phyloP scores from a whole-genome alignment of 1,284 basidiomycete genomes.

The Marasmius fiardii region DNA sequence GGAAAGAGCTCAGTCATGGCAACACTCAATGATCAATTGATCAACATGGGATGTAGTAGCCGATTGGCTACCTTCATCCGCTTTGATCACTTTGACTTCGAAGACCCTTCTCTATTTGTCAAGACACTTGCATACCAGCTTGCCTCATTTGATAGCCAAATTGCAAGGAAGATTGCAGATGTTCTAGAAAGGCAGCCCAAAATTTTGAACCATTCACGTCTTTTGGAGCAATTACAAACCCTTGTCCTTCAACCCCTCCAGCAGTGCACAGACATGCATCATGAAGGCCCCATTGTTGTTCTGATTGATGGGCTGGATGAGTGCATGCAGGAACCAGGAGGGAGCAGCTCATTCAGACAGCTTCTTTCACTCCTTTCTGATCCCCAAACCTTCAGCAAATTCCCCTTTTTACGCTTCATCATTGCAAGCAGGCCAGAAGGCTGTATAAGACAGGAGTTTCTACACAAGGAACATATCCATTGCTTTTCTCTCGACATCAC shows the following conservation, averaged over 20 bases:
- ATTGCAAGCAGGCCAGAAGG: no score
- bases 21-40: no score
- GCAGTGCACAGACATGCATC: background rate
- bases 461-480: no score
- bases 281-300: constrained; percentile 3
- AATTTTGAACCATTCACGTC: background rate
- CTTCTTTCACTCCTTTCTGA: no score
- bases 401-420: no score
- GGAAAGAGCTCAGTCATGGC: no score
- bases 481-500: no score
- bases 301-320: constrained; percentile 8
- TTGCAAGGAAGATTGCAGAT: constrained; percentile 1
- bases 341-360: no score
- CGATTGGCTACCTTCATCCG: constrained; percentile 9
- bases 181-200: background rate
- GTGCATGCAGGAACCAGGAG: background rate
- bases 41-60: no score
- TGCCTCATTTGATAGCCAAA: background rate
- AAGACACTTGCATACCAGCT: constrained; percentile 2
- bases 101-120: constrained; percentile 4
- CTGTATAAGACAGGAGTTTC: no score
- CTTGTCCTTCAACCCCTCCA: constrained; percentile 6
- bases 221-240: background rate
- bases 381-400: no score
- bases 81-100: constrained; percentile 5